Evolutionary conservation across 164 flowering plant genomes (phyloP).

Genomic region (Nelumbo lutea): DNA sequence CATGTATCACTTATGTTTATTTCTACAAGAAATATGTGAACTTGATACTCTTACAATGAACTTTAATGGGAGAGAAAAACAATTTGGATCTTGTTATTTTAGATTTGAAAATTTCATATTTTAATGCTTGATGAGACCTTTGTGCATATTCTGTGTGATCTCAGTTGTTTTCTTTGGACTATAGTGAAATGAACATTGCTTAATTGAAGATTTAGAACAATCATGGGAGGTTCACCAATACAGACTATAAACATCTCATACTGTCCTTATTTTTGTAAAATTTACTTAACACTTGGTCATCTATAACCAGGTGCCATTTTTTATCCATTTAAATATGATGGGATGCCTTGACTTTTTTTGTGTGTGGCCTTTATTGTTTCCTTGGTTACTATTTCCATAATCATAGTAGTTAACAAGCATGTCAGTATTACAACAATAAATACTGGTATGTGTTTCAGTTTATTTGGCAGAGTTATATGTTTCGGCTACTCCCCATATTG

Average conservation of each 20-base stretch:
- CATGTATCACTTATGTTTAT: neutral
- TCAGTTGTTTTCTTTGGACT: neutral
- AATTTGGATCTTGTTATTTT: neutral
- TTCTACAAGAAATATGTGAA: neutral
- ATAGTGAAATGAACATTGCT: conserved; percentile 76
- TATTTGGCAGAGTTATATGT: neutral
- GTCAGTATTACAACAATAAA: neutral
- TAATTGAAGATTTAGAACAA: conserved; percentile 70
- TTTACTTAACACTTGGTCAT: neutral
- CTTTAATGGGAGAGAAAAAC: neutral
- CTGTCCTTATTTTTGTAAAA: neutral
- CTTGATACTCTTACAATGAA: neutral
- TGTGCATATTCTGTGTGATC: neutral
- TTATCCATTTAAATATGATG: neutral
- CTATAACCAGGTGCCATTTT: neutral
- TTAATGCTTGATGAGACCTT: neutral
- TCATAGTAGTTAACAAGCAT: neutral
- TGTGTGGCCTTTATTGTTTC: neutral
- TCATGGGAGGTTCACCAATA: conserved; percentile 96
- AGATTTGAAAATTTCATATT: neutral
- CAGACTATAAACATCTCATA: conserved; percentile 62
- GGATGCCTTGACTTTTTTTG: neutral
- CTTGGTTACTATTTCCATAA: neutral
- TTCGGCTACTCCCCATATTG: no score
- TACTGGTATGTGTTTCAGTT: neutral